phyloP scores from a whole-genome alignment of 495 filamentous ascomycete genomes.

The Penicillium longicatenatum region DNA sequence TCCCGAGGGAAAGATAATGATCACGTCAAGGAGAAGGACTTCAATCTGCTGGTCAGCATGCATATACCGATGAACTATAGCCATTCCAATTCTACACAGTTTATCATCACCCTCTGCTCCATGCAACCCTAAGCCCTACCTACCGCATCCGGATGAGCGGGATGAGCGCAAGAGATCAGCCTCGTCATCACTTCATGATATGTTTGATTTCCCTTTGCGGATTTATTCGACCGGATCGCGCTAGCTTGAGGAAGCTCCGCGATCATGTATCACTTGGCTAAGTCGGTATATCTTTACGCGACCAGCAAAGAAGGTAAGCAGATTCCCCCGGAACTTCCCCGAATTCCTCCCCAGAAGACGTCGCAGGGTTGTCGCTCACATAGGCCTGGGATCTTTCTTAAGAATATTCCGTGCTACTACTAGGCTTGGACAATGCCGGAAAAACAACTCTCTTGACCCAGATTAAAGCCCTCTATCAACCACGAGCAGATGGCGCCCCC shows the following conservation, averaged over 20 bases:
- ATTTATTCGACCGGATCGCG: constrained; percentile 20
- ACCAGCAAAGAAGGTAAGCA: constrained; percentile 87
- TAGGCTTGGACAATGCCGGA: constrained; percentile 96
- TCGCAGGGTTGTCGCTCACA: background rate
- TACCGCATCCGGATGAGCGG: constrained; percentile 27
- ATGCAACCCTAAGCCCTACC: constrained; percentile 35
- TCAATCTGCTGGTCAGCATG: background rate
- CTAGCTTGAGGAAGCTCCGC: constrained; percentile 17
- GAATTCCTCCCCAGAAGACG: background rate
- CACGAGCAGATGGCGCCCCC: constrained; percentile 57
- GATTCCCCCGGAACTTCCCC: background rate
- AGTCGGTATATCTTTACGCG: constrained; percentile 89
- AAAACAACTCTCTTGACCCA: constrained; percentile 98
- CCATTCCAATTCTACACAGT: no score
- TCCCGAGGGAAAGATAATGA: background rate
- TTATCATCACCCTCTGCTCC: no score
- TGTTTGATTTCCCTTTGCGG: background rate
- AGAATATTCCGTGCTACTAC: constrained; percentile 97
- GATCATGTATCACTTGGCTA: constrained; percentile 94
- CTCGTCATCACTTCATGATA: constrained; percentile 28
- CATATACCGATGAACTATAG: background rate
- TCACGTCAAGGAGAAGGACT: no score
- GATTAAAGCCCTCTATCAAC: constrained; percentile 83
- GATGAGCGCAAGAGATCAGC: constrained; percentile 7
- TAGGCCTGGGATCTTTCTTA: background rate